phyloP scores from a whole-genome alignment of 1,139 yeast species.

The Taiozyma sp. region DNA sequence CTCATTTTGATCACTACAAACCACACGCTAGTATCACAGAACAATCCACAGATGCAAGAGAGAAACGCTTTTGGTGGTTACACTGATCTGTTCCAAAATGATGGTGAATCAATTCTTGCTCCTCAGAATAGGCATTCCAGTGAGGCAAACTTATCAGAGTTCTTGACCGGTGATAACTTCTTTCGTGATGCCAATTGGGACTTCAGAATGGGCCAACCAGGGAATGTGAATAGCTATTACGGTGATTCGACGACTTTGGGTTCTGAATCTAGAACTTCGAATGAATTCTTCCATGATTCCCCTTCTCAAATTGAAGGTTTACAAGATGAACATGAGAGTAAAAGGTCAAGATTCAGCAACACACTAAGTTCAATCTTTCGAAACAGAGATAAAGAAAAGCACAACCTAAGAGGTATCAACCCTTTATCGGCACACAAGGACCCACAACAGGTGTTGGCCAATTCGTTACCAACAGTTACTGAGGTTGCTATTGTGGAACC shows the following conservation, averaged over 20 bases:
- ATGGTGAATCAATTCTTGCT: not conserved
- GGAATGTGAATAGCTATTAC: constrained; percentile 8
- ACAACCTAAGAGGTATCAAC: constrained; percentile 21
- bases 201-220: constrained; percentile 2
- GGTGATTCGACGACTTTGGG: constrained; percentile 22
- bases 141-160: not conserved
- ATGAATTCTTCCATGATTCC: constrained; percentile 14
- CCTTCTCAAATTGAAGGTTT: constrained; percentile 4
- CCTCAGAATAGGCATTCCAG: not conserved
- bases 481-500: constrained; percentile 11
- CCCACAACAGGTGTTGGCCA: constrained; percentile 7
- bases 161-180: constrained; percentile 8
- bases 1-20: constrained; percentile 5
- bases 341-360: constrained; percentile 16
- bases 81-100: not conserved
- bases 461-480: constrained; percentile 12
- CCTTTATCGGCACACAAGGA: constrained; percentile 24
- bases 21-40: constrained; percentile 6
- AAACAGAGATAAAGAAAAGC: constrained; percentile 14
- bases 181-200: constrained; percentile 14
- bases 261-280: constrained; percentile 21
- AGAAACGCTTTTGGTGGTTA: not conserved
- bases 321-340: constrained; percentile 8
- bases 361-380: constrained; percentile 21
- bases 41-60: not conserved